Base-by-base conservation (phyloP, 495 filamentous ascomycete species). In the Hypoxylon rickii region DNA sequence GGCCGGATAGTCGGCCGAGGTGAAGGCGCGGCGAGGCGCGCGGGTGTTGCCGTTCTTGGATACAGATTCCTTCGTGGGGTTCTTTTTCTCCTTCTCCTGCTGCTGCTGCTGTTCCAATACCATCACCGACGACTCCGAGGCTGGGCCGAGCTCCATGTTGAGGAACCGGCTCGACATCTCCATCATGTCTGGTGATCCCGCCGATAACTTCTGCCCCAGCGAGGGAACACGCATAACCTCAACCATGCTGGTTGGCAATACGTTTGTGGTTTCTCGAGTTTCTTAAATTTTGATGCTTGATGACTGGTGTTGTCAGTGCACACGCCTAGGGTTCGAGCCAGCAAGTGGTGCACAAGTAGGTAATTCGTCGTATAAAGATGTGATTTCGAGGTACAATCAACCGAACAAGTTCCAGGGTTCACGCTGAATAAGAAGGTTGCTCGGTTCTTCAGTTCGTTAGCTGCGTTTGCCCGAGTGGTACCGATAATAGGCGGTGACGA, bases 101-200 rank as follows among this genome's bases (percentile, higher is more conserved):
- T 61, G 57, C 31, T 59, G 48, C 29, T 61, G 58, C 24, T 62
- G 58, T 33, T 61, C 44, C 31, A 52, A 44, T 18, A 17, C 34
- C 42, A 49, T 22, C 47, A 43, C 24, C 17, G 58, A 52, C 43
- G 59, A 49, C 10, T 63, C 59, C 44, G 59, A 63, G 26, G 48
- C 51, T 38, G 59, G 59, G 12, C 59, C 59, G 59, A 63, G 53
- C n/a, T 63, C 59, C 38, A 63, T 19, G 17, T 52, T 48, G 19
- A 49, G 59, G 44, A 63, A 63, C 16, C 59, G 51, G 44, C 38
- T 57, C 38, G 58, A 52, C 40, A 56, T 48, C n/a, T 63, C 59
- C 59, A 63, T 63, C 59, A 63, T 54, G 20, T 57, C 59, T 13
- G 59, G 15, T 29, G 59, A 53, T 15, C 58, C 42, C 22, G 51